Base-by-base conservation (phyloP, 2,329 filamentous ascomycete genomes). In the Fusarium albidum region DNA sequence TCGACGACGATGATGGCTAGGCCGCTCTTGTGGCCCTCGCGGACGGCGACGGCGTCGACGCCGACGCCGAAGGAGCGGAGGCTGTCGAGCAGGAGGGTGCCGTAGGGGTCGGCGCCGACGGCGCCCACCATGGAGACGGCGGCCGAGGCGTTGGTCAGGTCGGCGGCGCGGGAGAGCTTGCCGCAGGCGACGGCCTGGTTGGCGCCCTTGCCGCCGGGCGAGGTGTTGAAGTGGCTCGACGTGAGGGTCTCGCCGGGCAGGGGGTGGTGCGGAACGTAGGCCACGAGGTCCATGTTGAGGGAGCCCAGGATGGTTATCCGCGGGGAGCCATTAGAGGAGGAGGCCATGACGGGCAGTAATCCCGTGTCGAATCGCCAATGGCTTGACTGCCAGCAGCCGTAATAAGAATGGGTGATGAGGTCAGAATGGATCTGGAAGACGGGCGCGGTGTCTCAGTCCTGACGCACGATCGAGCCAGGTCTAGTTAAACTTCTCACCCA, bases 181-280 rank as follows among this genome's bases (percentile, higher is more conserved):
- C 88, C 90, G 75, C 89, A 92, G 18, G 92, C 92, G 49, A 96
- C 90, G 54, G 92, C 93, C 78, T 98, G 94, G 78, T 98, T 98
- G 55, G 93, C 92, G 60, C 94, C 94, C 77, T 99, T 99, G 51
- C 95, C 94, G 66, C 94, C 95, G 26, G 90, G 88, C 35, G 90
- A 92, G 29, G 88, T 91, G 69, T 82, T 82, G 76, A 96, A 96
- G 15, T 85, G 86, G 61, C 79, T 86, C 40, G 91, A 84, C 3
- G 90, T 93, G 44, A 98, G 82, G 3, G 94, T 98, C 76, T 99
- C 94, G 63, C 94, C 95, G 1, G 89, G 87, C 2, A 82, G 77
- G 2, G 95, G 94, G 59, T 96, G 86, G 59, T 94, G 91, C 6
- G 91, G 81, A 28, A 95, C 95, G 67, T 91, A 87, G 33, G 92